Conservation (phyloP, 164 flowering plant genomes). For the Nymphaea thermarum region DNA sequence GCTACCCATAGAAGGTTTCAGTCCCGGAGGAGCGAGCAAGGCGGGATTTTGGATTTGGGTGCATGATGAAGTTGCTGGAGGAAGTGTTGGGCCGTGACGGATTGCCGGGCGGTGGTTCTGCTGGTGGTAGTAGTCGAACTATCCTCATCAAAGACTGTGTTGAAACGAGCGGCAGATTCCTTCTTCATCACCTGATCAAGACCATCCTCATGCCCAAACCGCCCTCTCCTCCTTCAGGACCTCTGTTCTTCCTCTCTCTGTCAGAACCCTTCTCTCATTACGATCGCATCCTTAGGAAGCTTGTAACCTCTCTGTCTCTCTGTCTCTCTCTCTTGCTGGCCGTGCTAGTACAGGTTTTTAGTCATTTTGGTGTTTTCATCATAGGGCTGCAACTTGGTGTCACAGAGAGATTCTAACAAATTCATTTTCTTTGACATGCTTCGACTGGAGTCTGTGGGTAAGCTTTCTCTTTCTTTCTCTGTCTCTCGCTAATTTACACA, state of each 20-base stretch:
- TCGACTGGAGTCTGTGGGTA: constrained; percentile 43
- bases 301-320: constrained; percentile 24
- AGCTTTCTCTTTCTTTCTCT: not conserved
- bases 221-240: constrained; percentile 24
- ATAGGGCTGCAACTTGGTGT: constrained; percentile 77
- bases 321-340: constrained; percentile 2
- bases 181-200: constrained; percentile 70
- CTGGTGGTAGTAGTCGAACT: constrained; percentile 20
- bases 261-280: constrained; percentile 86
- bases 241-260: constrained; percentile 55
- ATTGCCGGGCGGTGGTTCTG: not conserved
- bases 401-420: constrained; percentile 45
- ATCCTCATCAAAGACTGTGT: constrained; percentile 70
- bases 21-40: too few species aligned
- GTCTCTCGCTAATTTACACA: not conserved
- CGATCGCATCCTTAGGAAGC: constrained; percentile 75
- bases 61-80: constrained; percentile 31
- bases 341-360: not conserved
- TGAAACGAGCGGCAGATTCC: constrained; percentile 70
- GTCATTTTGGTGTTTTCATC: not conserved
- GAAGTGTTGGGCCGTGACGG: constrained; percentile 31
- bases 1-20: too few species aligned
- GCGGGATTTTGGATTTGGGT: too few species aligned
- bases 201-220: constrained; percentile 4
- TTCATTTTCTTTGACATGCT: constrained; percentile 75